Evolutionary conservation across 345 rosid species (phyloP), one percentile per base, ranked within the genome.

Genomic region (Ceriops zippeliana): DNA sequence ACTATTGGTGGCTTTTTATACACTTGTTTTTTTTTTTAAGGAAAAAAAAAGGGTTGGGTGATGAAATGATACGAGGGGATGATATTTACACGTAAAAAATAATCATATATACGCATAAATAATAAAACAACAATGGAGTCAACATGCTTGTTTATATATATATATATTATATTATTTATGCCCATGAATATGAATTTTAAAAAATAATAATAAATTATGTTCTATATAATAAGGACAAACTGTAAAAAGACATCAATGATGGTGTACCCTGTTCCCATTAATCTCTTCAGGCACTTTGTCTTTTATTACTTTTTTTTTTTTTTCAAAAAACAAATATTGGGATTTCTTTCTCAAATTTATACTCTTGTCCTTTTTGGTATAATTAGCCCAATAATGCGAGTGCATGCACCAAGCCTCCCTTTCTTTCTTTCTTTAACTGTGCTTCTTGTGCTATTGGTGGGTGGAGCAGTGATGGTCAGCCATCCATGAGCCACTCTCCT

Each of bases 181-280:
- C 1, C 0, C 0, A 10, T 7, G 10, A 34, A 34, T 34, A 34
- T 34, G 0, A 7, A 7, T 34, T 34, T 38, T 8, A 8, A 9
- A 8, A 9, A 1, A 42, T n/a, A n/a, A 2, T 65, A 27, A 65
- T 65, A 59, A 34, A 32, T 59, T 49, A 27, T 51, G 75, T 34
- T 34, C 49, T 34, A 7, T 34, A 34, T 54, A 75, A 80, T 77
- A 77, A 75, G 51, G 78, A 83, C 80, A 83, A 78, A 54, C 35
- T 52, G 63, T 30, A 67, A 73, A 78, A 77, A 65, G 78, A 70
- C 80, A 68, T 60, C 19, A 9, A 68, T 67, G 58, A 64, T 21
- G 66, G n/a, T 49, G 72, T 66, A n/a, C 52, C 7, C 58, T 64
- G 79, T 70, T 73, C 49, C 74, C 69, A 66, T 73, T 22, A 71